phyloP scores from a whole-genome alignment of 371 early-diverging fungal genomes.

The Mortierella polycephala region DNA sequence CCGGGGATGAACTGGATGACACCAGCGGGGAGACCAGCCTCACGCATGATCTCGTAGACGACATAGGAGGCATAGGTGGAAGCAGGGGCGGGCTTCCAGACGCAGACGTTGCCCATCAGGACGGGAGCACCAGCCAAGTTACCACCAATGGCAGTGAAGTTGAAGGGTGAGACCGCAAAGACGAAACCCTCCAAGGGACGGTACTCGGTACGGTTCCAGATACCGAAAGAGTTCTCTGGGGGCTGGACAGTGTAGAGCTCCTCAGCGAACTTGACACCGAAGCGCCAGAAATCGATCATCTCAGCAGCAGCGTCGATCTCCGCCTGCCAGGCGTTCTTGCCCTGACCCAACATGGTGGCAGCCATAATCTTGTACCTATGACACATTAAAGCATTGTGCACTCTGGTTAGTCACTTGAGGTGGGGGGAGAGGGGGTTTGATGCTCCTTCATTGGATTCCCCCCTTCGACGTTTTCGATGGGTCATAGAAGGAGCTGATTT shows the following conservation, averaged over 20 bases:
- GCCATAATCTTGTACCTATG: slow-evolving; percentile 90
- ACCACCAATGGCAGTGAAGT: slow-evolving; percentile 99
- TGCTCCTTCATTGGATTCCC: background rate
- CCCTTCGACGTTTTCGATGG: too few species aligned
- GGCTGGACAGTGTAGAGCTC: slow-evolving; percentile 96
- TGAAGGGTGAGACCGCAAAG: slow-evolving; percentile 97
- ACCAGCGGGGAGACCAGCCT: slow-evolving; percentile 97
- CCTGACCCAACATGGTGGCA: slow-evolving; percentile 98
- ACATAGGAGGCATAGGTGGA: slow-evolving; percentile 93
- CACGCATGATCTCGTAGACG: slow-evolving; percentile 87
- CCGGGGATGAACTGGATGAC: slow-evolving; percentile 98
- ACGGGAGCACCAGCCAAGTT: slow-evolving; percentile 95
- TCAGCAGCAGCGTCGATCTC: slow-evolving; percentile 98
- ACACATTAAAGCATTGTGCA: background rate
- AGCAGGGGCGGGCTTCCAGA: slow-evolving; percentile 97
- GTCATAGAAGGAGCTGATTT: background rate
- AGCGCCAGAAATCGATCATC: slow-evolving; percentile 94
- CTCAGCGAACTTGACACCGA: slow-evolving; percentile 94
- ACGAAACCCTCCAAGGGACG: slow-evolving; percentile 97
- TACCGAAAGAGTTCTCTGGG: slow-evolving; percentile 84
- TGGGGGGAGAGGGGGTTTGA: background rate
- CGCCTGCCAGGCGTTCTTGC: slow-evolving; percentile 99
- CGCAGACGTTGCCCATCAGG: slow-evolving; percentile 96
- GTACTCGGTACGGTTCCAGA: slow-evolving; percentile 98
- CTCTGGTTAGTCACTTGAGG: background rate